Percentiles rank a stretch among this genome's conserved stretches.
These are phyloP conservation scores for Trametes sanguinea DNA, from an alignment of 768 basidiomycete genomes.

Conservation along the genomic window DNA sequence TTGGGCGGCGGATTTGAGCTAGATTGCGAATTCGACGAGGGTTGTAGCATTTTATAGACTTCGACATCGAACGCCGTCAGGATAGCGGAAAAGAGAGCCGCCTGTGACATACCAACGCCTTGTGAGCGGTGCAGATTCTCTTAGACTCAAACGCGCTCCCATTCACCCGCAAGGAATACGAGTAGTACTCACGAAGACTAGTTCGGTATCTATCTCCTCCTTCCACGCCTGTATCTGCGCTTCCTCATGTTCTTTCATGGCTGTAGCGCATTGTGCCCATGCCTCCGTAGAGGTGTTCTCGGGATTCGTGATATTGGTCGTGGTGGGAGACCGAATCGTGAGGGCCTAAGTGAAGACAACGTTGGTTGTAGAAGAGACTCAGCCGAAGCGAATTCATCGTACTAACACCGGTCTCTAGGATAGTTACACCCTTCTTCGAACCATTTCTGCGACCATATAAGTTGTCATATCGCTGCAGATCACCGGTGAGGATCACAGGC, in stretches of 20 bases:
- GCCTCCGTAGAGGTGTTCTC: neutral
- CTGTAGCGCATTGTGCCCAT: conserved; percentile 22
- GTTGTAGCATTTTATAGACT: conserved; percentile 7
- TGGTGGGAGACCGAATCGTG: neutral
- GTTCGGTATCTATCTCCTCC: conserved; percentile 26
- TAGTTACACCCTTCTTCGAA: too few relatives aligned
- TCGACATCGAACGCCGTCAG: conserved; percentile 21
- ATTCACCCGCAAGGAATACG: neutral
- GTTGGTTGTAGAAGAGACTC: too few relatives aligned
- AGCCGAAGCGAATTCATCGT: too few relatives aligned
- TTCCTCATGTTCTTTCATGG: conserved; percentile 23
- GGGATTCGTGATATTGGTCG: neutral
- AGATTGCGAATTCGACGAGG: neutral
- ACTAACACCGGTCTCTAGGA: too few relatives aligned
- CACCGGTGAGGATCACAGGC: too few relatives aligned
- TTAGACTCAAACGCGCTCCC: too few relatives aligned
- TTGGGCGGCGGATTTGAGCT: neutral
- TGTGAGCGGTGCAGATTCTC: too few relatives aligned
- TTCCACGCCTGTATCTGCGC: conserved; percentile 24
- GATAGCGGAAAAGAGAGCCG: conserved; percentile 20
- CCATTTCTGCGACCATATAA: too few relatives aligned
- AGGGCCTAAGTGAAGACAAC: neutral
- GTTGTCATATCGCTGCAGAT: too few relatives aligned
- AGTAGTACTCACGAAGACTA: conserved; percentile 27
- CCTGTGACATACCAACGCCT: neutral